Evolutionary conservation across 2,329 filamentous ascomycete species (phyloP).

Genomic region (Albifimbria verrucaria): DNA sequence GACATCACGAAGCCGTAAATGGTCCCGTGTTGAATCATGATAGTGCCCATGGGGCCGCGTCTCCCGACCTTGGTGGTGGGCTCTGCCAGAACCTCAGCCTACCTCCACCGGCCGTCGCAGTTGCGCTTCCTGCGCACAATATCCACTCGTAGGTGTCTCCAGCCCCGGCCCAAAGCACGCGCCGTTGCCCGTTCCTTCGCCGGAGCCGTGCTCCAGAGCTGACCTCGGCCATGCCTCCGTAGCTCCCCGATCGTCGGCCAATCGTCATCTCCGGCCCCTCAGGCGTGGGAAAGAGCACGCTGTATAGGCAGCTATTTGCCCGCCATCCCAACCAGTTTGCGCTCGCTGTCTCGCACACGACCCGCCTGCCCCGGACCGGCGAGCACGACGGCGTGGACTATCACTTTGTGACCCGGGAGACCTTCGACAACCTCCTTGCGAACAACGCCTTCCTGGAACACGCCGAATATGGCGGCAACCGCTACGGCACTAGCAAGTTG

Average conservation of each 20-base stretch:
- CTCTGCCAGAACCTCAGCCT: not conserved
- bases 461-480: slow-evolving; percentile 80
- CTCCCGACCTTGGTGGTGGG: not conserved
- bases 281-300: slow-evolving; percentile 78
- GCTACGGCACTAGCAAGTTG: slow-evolving; percentile 79
- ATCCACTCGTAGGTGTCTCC: not conserved
- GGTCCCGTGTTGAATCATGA: too few species aligned
- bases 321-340: slow-evolving; percentile 47
- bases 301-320: slow-evolving; percentile 68
- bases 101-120: not conserved
- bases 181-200: too few species aligned
- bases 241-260: slow-evolving; percentile 52
- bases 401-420: slow-evolving; percentile 66
- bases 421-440: slow-evolving; percentile 64
- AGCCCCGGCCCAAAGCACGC: too few species aligned
- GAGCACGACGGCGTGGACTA: slow-evolving; percentile 79
- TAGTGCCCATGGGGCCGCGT: not conserved
- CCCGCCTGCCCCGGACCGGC: slow-evolving; percentile 70
- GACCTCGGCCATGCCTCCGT: slow-evolving; percentile 9
- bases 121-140: not conserved
- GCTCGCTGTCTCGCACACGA: slow-evolving; percentile 72
- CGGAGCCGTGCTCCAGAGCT: too few species aligned
- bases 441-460: slow-evolving; percentile 77
- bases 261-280: slow-evolving; percentile 78
- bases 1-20: too few species aligned